phyloP scores from a whole-genome alignment of 208 protist species.

The Wallacemonas collosoma region DNA sequence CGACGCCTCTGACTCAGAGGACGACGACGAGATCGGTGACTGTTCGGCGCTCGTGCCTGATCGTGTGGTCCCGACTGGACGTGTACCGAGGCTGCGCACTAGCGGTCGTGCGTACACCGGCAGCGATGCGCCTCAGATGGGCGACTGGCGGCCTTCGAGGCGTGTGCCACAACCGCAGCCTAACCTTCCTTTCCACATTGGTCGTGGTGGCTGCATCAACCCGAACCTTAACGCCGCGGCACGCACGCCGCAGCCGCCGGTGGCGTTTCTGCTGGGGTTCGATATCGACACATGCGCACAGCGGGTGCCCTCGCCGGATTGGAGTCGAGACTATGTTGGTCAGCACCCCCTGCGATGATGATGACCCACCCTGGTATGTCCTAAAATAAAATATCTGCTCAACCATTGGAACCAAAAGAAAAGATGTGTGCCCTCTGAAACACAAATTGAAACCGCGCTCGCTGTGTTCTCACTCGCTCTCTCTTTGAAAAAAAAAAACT shows the following conservation, averaged over 20 bases:
- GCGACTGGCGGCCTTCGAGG: not conserved
- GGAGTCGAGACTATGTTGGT: not conserved
- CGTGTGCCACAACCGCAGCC: slow-evolving; percentile 8
- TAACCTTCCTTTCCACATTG: slow-evolving; percentile 4
- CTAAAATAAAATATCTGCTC: no score
- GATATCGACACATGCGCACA: not conserved
- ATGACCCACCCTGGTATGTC: not conserved
- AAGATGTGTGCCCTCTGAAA: no score
- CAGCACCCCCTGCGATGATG: not conserved
- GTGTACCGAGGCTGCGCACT: not conserved
- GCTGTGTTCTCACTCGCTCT: no score
- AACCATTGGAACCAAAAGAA: no score
- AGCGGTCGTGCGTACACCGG: not conserved
- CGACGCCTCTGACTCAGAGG: not conserved
- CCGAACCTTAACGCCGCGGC: not conserved
- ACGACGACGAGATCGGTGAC: not conserved
- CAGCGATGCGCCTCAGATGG: not conserved
- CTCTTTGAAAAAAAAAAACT: no score
- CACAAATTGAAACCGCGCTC: no score
- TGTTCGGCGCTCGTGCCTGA: not conserved
- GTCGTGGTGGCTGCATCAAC: slow-evolving; percentile 8
- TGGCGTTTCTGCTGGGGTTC: not conserved
- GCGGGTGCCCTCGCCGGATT: slow-evolving; percentile 12
- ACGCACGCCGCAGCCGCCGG: slow-evolving; percentile 3
- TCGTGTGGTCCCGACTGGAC: not conserved